Evolutionary conservation across 1,139 yeast species (phyloP), one percentile per base, ranked within the genome.

Genomic region (Zygotorulaspora mrakii): DNA sequence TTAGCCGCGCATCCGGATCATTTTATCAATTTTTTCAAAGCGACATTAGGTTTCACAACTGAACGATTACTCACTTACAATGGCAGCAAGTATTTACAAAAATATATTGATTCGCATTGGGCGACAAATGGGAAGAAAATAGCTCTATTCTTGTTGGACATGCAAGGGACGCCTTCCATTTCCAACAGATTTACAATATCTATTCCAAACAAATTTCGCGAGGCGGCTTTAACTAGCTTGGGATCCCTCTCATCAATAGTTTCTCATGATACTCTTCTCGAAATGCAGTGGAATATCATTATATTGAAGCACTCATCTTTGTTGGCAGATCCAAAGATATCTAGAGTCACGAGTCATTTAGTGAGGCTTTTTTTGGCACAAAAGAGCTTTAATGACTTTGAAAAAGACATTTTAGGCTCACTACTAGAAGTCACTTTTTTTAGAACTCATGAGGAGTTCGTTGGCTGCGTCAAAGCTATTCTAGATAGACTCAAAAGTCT

Each of bases 21-120:
- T 59, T 67, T 38, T 74, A 73, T 58, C 55, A 79, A 35, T 2
- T 80, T 82, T 49, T 64, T 76, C 11, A 74, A 76, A 32, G 55
- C 74, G 3, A 60, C 74, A 5, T 57, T 71, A 24, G 69, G 66
- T 5, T 48, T 75, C 6, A 61, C 76, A 8, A 61, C 60, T 37
- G 73, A 72, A 10, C 77, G 74, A 52, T 57, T 77, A 2, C 33
- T 68, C 11, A 67, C 69, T 18, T 76, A 76, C 49, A 48, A 55
- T 13, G 76, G 77, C 3, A 52, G 59, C 1, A 69, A 67, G 13
- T 69, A 63, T 42, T 55, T 80, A n/a, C 79, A 77, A 45, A 71
- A 69, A 9, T 79, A 66, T 45, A 60, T 82, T 12, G 66, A 71
- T 35, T 58, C 56, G 12, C 54, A 68, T 24, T 65, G 73, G 67